Evolutionary conservation across 2,329 filamentous ascomycete species (phyloP).

Genomic region (Paramyrothecium roridum): DNA sequence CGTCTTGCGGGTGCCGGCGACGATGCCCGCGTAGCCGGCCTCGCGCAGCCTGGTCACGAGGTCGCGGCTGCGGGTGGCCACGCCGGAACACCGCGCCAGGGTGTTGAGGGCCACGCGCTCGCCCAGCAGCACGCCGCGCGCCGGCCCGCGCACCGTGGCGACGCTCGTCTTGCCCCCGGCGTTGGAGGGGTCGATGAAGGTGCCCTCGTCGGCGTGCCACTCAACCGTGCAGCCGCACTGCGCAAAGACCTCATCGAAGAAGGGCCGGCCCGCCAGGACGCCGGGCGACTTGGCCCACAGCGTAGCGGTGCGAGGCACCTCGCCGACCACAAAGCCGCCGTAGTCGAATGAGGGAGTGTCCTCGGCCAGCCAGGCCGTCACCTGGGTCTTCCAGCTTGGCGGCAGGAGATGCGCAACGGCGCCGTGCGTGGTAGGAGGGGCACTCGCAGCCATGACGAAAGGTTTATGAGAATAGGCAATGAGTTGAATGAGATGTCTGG

Average conservation of each 20-base stretch:
- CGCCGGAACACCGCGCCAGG: constrained; percentile 84
- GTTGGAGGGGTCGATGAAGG: constrained; percentile 57
- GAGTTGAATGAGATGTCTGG: too few relatives aligned
- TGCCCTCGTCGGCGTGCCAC: constrained; percentile 81
- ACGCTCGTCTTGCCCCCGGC: constrained; percentile 52
- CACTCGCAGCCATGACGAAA: not conserved
- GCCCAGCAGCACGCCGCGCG: constrained; percentile 76
- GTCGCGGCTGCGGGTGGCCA: constrained; percentile 67
- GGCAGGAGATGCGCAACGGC: constrained; percentile 70
- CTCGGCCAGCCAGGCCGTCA: constrained; percentile 86
- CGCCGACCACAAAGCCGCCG: constrained; percentile 92
- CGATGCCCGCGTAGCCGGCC: constrained; percentile 73
- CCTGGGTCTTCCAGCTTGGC: constrained; percentile 75
- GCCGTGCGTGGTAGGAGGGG: constrained; percentile 28
- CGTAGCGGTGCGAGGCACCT: constrained; percentile 58
- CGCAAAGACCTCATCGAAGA: constrained; percentile 89
- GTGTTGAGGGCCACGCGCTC: constrained; percentile 92
- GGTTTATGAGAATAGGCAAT: too few relatives aligned
- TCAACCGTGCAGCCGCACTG: constrained; percentile 89
- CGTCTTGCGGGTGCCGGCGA: constrained; percentile 96
- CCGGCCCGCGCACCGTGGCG: constrained; percentile 83
- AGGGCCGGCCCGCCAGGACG: constrained; percentile 86
- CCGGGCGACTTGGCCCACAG: constrained; percentile 71
- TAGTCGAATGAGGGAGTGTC: constrained; percentile 97
- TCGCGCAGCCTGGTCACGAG: constrained; percentile 54